Base-by-base conservation (phyloP, 345 rosid genomes). In the Melastoma malabathricum region DNA sequence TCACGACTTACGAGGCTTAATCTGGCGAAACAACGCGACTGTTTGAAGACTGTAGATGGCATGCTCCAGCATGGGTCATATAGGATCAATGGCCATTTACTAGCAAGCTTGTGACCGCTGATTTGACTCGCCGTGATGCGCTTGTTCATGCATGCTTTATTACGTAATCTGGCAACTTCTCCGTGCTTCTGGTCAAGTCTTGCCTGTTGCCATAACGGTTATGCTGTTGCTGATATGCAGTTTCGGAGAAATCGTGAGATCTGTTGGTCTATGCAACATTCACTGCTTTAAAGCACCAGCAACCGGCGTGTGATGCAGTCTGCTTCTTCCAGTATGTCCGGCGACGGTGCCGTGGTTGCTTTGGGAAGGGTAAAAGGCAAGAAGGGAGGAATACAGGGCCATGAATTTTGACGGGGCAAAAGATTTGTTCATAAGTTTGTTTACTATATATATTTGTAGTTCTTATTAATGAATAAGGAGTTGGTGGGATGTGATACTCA, bases 271-370 rank as follows among this genome's bases (percentile, higher is more conserved):
- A 15, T 80, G 95, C 87, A 86, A 86, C 66, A 84, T 90, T 45
- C 85, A 75, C 74, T 90, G 96, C 70, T 90, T 90, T 74, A 82
- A 62, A 83, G 84, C 94, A 19, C 79, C 88, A 0, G 64, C 81
- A 29, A 68, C 94, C 34, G 67, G 79, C 25, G 27, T 66, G 39
- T 76, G 62, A 65, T 18, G 47, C 55, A 59, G 56, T 63, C 59
- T 54, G 47, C 45, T 67, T 25, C 41, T n/a, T 51, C 22, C 44
- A 10, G 0, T 10, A 54, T 38, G 58, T 49, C 55, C 51, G 60
- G 56, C 22, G 48, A 64, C 57, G 54, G 41, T 56, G 34, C 43
- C 10, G 46, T 20, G 61, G 64, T 58, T 52, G 60, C 53, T 49
- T 54, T 63, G 43, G 12, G 41, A 34, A 34, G 41, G 41, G 41